Evolutionary conservation across 768 basidiomycete genomes (phyloP).

Genomic region (Lactarius psammicola): DNA sequence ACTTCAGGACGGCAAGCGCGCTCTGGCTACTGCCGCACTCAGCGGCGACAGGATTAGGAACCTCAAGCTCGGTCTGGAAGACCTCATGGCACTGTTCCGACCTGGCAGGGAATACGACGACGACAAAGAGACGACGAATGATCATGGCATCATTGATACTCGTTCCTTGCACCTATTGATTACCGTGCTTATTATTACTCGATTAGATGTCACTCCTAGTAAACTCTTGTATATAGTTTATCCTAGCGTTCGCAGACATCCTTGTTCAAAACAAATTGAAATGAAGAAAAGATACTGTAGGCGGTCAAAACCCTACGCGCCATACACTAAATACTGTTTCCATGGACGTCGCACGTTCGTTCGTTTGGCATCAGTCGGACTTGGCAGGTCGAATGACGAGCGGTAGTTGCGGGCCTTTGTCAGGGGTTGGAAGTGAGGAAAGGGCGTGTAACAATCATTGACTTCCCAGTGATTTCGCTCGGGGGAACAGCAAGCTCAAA

Average conservation of each 20-base stretch:
- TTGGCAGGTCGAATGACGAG: slow-evolving; percentile 21
- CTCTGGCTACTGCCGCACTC: slow-evolving; percentile 77
- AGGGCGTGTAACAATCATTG: slow-evolving; percentile 26
- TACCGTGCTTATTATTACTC: neutral
- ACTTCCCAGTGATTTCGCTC: slow-evolving; percentile 12
- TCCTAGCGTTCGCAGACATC: neutral
- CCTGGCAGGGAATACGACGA: slow-evolving; percentile 49
- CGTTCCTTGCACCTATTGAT: neutral
- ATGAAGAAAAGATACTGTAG: neutral
- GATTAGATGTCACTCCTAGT: neutral
- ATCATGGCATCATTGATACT: neutral
- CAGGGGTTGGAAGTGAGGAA: slow-evolving; percentile 10
- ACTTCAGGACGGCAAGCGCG: slow-evolving; percentile 92
- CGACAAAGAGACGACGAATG: slow-evolving; percentile 46
- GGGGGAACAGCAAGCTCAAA: slow-evolving; percentile 25
- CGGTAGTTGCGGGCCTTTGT: slow-evolving; percentile 24
- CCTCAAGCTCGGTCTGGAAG: slow-evolving; percentile 79
- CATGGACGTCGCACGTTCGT: neutral
- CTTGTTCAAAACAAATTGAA: neutral
- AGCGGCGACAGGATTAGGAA: slow-evolving; percentile 88
- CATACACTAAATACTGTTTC: neutral
- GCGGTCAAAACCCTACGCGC: neutral
- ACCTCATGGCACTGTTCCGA: slow-evolving; percentile 78
- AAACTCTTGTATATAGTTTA: neutral
- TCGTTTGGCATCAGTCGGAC: slow-evolving; percentile 5